phyloP scores from a whole-genome alignment of 805 yeast species.

The Lipomyces yamanashiensis region DNA sequence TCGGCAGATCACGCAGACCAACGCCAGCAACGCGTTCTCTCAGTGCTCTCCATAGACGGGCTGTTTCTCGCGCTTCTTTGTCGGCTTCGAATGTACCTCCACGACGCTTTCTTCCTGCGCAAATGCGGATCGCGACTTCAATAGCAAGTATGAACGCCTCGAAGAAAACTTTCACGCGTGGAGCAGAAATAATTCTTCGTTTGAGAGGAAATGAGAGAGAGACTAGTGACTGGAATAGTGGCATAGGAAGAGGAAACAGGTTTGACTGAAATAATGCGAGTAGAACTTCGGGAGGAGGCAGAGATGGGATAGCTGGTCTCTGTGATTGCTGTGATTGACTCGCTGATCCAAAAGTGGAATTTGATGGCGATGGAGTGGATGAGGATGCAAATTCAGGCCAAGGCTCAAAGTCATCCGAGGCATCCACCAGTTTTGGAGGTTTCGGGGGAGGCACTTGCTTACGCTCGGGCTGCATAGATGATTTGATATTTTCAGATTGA shows the following conservation, averaged over 20 bases:
- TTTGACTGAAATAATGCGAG: conserved; percentile 30
- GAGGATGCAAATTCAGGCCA: conserved; percentile 25
- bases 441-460: neutral
- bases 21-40: conserved; percentile 34
- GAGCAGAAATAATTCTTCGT: conserved; percentile 29
- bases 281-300: conserved; percentile 30
- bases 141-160: conserved; percentile 23
- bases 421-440: conserved; percentile 20
- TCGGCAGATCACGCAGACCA: conserved; percentile 31
- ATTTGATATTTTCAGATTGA: neutral
- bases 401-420: conserved; percentile 24
- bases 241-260: conserved; percentile 32
- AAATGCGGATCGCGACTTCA: conserved; percentile 33
- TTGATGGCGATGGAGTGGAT: neutral
- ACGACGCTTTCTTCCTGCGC: conserved; percentile 36
- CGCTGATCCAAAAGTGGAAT: neutral
- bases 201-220: conserved; percentile 34
- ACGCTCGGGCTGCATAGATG: neutral
- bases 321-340: neutral
- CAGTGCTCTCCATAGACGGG: conserved; percentile 28
- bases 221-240: conserved; percentile 30
- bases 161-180: conserved; percentile 27
- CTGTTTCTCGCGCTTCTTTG: conserved; percentile 33
- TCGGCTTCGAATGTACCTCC: conserved; percentile 31
- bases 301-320: neutral